Conservation (phyloP, 225 moss, liverwort and hornwort species). For the Pseudoscleropodium purum region DNA sequence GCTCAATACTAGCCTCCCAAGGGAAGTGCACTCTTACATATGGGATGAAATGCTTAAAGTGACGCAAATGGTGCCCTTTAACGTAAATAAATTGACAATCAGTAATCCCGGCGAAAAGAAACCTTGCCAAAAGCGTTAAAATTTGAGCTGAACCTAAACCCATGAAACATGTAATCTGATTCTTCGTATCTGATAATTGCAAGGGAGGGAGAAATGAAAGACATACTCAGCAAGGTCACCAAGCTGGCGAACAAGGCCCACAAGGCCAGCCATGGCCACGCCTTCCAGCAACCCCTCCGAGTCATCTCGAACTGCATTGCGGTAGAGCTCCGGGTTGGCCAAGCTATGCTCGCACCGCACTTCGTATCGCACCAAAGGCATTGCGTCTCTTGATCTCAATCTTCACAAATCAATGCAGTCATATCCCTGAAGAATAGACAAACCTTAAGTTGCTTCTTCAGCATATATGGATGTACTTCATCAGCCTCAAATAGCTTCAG, state of each 20-base stretch:
- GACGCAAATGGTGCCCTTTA: neutral
- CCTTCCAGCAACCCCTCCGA: constrained; percentile 89
- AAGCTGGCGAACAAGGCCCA: constrained; percentile 93
- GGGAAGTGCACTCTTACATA: neutral
- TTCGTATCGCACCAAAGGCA: constrained; percentile 97
- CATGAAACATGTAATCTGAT: neutral
- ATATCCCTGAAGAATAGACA: neutral
- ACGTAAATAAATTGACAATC: neutral
- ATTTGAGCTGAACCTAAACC: neutral
- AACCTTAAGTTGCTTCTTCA: neutral
- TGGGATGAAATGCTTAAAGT: neutral
- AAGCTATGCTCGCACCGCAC: constrained; percentile 96
- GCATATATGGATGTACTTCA: neutral
- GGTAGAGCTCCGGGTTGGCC: constrained; percentile 87
- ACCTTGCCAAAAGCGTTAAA: neutral
- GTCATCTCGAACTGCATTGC: constrained; percentile 70
- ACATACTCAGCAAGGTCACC: constrained; percentile 95
- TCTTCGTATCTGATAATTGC: neutral
- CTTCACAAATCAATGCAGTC: neutral
- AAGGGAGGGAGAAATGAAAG: neutral
- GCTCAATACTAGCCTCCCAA: neutral
- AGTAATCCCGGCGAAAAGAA: neutral
- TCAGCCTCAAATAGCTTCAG: neutral
- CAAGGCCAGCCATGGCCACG: constrained; percentile 95
- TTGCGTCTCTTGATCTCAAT: constrained; percentile 14